These are phyloP conservation scores for Phytopythium chamaehyphon DNA, from an alignment of 352 stramenopile species.

Conservation along the genomic window DNA sequence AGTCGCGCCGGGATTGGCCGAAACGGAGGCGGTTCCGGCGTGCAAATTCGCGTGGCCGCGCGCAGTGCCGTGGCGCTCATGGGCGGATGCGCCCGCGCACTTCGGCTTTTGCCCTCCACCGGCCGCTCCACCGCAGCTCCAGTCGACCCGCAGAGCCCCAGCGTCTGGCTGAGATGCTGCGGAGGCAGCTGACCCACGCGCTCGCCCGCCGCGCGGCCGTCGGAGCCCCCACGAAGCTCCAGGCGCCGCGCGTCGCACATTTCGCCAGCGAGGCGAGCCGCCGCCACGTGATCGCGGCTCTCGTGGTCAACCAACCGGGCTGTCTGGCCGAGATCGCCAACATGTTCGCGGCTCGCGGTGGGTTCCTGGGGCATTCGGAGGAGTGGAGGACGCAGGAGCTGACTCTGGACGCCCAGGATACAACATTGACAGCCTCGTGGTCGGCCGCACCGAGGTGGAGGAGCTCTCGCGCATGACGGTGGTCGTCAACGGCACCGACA, in stretches of 20 bases:
- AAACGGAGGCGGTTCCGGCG: constrained; percentile 1
- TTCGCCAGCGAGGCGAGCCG: constrained; percentile 42
- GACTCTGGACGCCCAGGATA: constrained; percentile 36
- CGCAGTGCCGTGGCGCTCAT: background rate
- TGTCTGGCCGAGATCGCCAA: constrained; percentile 87
- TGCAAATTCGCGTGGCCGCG: constrained; percentile 1
- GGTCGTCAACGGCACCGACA: constrained; percentile 74
- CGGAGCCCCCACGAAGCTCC: background rate
- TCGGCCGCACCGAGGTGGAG: constrained; percentile 79
- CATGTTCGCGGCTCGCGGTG: constrained; percentile 74
- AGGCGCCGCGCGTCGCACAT: constrained; percentile 16
- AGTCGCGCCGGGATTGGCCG: background rate
- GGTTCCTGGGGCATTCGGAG: constrained; percentile 10
- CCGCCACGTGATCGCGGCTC: constrained; percentile 77
- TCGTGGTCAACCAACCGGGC: constrained; percentile 83
- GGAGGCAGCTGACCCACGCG: constrained; percentile 19
- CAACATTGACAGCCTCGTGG: constrained; percentile 88
- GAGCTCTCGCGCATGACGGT: constrained; percentile 86
- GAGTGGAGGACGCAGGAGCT: background rate
- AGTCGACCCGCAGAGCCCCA: background rate
- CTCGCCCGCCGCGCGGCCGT: constrained; percentile 20
- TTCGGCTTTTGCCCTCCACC: constrained; percentile 4
- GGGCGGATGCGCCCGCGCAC: background rate
- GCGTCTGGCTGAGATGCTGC: constrained; percentile 36
- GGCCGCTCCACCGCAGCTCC: background rate